Evolutionary conservation across 2,329 filamentous ascomycete species (phyloP), one percentile per base, ranked within the genome.

Genomic region (Stagonosporopsis rhizophila): DNA sequence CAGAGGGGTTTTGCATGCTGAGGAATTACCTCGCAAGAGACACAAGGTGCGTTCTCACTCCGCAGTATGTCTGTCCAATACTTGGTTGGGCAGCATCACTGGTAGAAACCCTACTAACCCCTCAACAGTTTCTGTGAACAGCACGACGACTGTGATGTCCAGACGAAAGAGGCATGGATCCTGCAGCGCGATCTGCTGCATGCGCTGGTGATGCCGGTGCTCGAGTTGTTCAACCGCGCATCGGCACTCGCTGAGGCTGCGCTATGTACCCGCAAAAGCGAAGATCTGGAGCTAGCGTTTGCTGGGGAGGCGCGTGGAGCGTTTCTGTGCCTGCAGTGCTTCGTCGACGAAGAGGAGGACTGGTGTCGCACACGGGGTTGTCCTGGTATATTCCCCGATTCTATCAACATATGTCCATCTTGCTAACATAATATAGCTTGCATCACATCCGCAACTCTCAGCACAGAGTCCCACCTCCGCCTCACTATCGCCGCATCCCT

Each of bases 121-220:
- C 45, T 44, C 35, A 35, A 20, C 61, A 81, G 79, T 55, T 80
- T 82, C 58, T 83, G 80, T 71, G 52, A 69, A 28, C 54, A 71
- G 14, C 81, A 83, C 59, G 56, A 67, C 9, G 60, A 68, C 47
- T 72, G 70, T 51, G 67, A 73, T 27, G 19, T 52, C 2, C 65
- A 74, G 17, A 67, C 75, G 19, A 67, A 72, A 30, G 71, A 76
- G 37, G 73, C 73, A 51, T 82, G 78, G 76, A 72, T 83, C 14
- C 77, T 85, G 19, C 83, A 85, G 61, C 83, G 84, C 65, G 83
- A 86, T 58, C 80, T 86, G 49, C 80, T 86, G 49, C 84, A 86
- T 62, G 83, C 83, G 30, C 77, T 86, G 14, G 78, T 85, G 48
- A 80, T 84, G 45, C 85, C 84, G n/a, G 74, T 87, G 8, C 82